These are phyloP conservation scores for Pseudogymnoascus sp. DNA, from an alignment of 2,329 filamentous ascomycete species.

Conservation along the genomic window DNA sequence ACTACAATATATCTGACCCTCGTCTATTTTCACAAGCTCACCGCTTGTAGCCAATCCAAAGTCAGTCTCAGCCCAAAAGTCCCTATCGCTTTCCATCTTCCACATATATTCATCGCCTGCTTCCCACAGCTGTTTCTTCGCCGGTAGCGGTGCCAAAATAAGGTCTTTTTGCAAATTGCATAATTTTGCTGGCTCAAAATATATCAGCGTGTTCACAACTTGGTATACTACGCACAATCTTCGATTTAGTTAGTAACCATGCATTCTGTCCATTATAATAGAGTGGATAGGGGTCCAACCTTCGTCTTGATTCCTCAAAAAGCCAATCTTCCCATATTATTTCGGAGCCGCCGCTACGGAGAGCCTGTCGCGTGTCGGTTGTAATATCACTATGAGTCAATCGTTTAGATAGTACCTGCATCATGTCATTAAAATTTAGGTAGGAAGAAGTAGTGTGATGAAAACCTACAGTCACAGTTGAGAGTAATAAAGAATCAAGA, in stretches of 20 bases:
- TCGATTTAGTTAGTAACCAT: conserved; percentile 16
- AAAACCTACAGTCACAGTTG: conserved; percentile 30
- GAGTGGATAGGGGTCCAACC: conserved; percentile 23
- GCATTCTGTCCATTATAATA: background rate
- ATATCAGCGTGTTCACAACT: conserved; percentile 37
- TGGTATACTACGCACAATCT: conserved; percentile 36
- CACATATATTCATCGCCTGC: conserved; percentile 32
- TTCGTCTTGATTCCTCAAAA: conserved; percentile 35
- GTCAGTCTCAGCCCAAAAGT: conserved; percentile 19
- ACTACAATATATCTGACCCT: conserved; percentile 22
- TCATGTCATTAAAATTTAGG: conserved; percentile 12
- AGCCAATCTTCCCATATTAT: conserved; percentile 36
- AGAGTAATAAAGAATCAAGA: conserved; percentile 33
- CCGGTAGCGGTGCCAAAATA: conserved; percentile 37
- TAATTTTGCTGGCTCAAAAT: conserved; percentile 34
- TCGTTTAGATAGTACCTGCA: conserved; percentile 17
- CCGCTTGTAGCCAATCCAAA: conserved; percentile 31
- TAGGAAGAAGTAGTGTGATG: background rate
- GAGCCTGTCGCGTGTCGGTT: conserved; percentile 17
- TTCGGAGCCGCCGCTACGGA: conserved; percentile 21
- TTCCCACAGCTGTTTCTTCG: conserved; percentile 40
- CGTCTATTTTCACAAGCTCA: conserved; percentile 29
- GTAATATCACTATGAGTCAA: conserved; percentile 14
- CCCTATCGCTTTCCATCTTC: conserved; percentile 28
- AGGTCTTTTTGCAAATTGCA: conserved; percentile 33